phyloP scores from a whole-genome alignment of 1,284 basidiomycete genomes.

The Malassezia nana region DNA sequence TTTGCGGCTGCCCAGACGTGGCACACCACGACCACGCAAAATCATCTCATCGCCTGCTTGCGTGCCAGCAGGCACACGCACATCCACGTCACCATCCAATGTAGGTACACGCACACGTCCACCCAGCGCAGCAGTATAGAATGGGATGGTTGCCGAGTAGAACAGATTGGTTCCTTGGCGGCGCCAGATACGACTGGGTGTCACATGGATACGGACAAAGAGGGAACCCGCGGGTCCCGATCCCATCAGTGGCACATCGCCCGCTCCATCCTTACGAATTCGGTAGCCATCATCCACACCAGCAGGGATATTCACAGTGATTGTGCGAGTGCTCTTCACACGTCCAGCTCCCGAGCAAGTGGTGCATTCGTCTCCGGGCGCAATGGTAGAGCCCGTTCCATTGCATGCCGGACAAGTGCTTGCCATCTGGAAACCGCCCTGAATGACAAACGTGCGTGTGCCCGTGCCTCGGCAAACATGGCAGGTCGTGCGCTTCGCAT shows the following conservation, averaged over 20 bases:
- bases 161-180: constrained; percentile 87
- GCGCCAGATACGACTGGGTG: constrained; percentile 71
- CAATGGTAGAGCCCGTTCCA: constrained; percentile 72
- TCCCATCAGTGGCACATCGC: constrained; percentile 68
- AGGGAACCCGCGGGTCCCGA: constrained; percentile 70
- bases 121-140: constrained; percentile 82
- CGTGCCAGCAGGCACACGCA: constrained; percentile 82
- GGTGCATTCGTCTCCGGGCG: constrained; percentile 67
- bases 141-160: constrained; percentile 79
- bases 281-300: constrained; percentile 96
- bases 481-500: constrained; percentile 74
- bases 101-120: constrained; percentile 88
- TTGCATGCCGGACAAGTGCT: constrained; percentile 76
- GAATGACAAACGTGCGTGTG: constrained; percentile 77
- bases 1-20: constrained; percentile 53
- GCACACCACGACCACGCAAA: constrained; percentile 75
- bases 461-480: constrained; percentile 74
- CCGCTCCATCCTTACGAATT: constrained; percentile 69
- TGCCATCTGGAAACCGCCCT: constrained; percentile 94
- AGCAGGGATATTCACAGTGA: constrained; percentile 66
- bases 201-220: constrained; percentile 74
- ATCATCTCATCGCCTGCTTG: constrained; percentile 97
- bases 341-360: constrained; percentile 79
- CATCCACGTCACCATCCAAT: constrained; percentile 87
- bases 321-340: constrained; percentile 66